Evolutionary conservation across 2,329 filamentous ascomycete species (phyloP), one percentile per base, ranked within the genome.

Genomic region (Ophiostoma fasciatum): DNA sequence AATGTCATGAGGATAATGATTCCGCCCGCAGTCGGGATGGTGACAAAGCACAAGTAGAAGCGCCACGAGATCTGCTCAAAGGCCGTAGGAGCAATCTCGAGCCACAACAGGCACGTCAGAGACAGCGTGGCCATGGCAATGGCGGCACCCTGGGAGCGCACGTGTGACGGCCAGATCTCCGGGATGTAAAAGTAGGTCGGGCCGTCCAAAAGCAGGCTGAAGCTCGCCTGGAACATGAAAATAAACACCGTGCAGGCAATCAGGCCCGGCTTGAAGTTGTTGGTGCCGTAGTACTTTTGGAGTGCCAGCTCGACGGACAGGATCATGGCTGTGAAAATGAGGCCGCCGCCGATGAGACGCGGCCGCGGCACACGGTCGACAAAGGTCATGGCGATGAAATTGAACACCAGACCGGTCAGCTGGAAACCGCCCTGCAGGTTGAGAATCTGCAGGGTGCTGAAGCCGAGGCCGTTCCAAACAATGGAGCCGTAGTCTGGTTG

Each of bases 301-400:
- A 34, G 15, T n/a, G 32, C 32, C 13, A 23, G 22, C 32, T 34
- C 32, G 15, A 34, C 25, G n/a, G n/a, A n/a, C n/a, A n/a, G n/a
- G n/a, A 35, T 23, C 10, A 35, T 23, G 19, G 23, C n/a, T n/a
- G 29, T 23, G 33, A 15, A 22, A 10, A 22, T 4, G 8, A 35
- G 21, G 7, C 31, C 31, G 21, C 9, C 18, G 14, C 21, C 21
- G 27, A 34, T n/a, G n/a, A 34, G 23, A 34, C 12, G 13, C 20
- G 26, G 14, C 14, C 26, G 31, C 31, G 32, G 23, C 22, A 39
- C 23, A 5, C 25, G 26, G 37, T 39, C 37, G 21, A 40, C 12
- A 6, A 33, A 18, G 8, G 33, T 10, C 12, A 27, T 26, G 26
- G 22, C 26, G 15, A 36, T 4, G 17, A 36, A 19, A 8, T 35